These are phyloP conservation scores for Endotrypanum monterogeii DNA, from an alignment of 208 protist genomes.

Conservation along the genomic window DNA sequence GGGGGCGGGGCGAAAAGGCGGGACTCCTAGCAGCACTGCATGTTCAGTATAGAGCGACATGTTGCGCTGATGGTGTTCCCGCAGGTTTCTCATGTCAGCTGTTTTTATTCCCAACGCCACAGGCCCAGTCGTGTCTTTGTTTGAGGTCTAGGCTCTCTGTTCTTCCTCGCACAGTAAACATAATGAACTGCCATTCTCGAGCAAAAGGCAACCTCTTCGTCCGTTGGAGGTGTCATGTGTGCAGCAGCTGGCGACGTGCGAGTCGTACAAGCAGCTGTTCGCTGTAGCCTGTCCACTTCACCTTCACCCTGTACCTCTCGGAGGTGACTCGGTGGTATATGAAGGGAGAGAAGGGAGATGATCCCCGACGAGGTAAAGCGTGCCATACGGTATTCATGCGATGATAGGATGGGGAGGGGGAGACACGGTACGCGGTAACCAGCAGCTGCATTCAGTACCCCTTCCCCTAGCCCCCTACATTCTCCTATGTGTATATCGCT, in stretches of 20 bases:
- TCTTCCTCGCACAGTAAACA: too few species aligned
- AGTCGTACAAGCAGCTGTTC: not conserved
- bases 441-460: not conserved
- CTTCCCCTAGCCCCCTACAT: too few species aligned
- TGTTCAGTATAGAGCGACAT: not conserved
- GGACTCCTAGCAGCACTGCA: not conserved
- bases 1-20: not conserved
- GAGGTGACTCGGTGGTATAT: not conserved
- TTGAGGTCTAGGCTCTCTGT: not conserved
- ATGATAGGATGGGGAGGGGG: not conserved
- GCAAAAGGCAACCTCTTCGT: not conserved
- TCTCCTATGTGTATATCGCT: not conserved
- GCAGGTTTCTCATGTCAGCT: too few species aligned
- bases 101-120: not conserved
- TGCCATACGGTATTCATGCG: not conserved
- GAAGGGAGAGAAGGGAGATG: too few species aligned
- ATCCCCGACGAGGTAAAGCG: not conserved
- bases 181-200: not conserved
- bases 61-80: not conserved
- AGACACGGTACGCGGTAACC: too few species aligned
- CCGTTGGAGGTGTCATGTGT: not conserved
- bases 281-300: not conserved
- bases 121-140: not conserved
- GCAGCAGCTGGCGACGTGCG: not conserved
- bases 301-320: not conserved